Percentiles rank a stretch among this genome's conserved stretches.
Conservation (phyloP, 2,329 filamentous ascomycete species). For the Grosmannia serpens region DNA sequence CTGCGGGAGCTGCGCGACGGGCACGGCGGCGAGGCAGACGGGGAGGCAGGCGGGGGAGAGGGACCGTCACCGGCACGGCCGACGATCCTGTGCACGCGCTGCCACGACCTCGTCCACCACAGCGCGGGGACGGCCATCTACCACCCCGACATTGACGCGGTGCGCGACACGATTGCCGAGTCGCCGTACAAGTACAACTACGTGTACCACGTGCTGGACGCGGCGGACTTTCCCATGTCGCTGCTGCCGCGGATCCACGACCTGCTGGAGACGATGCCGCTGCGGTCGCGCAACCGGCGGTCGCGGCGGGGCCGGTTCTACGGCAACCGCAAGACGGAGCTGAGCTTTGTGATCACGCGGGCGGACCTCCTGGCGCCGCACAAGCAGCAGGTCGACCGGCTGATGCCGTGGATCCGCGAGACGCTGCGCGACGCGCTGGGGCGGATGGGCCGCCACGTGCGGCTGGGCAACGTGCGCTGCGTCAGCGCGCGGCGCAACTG, state of each 20-base stretch:
- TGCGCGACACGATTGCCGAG: conserved; percentile 75
- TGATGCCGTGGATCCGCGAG: conserved; percentile 76
- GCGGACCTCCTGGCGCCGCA: conserved; percentile 75
- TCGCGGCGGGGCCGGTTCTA: conserved; percentile 56
- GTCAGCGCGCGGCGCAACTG: conserved; percentile 79
- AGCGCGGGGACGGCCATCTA: conserved; percentile 58
- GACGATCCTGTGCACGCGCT: conserved; percentile 70
- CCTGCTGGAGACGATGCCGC: conserved; percentile 57
- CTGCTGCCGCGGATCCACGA: conserved; percentile 66
- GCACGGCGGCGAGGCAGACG: not conserved
- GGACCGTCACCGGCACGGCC: not conserved
- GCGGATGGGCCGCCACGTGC: conserved; percentile 51
- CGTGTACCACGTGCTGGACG: conserved; percentile 90
- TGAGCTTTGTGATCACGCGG: conserved; percentile 86
- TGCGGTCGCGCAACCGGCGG: conserved; percentile 72
- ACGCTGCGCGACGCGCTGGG: conserved; percentile 70
- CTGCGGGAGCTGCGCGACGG: not conserved
- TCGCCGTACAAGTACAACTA: conserved; percentile 87
- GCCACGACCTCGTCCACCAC: conserved; percentile 72
- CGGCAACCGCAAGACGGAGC: conserved; percentile 57
- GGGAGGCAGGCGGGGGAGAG: not conserved
- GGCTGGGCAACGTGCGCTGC: conserved; percentile 77
- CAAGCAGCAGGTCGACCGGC: conserved; percentile 69
- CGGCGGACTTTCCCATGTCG: conserved; percentile 94
- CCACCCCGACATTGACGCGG: conserved; percentile 69